A percentile compares a stretch with the other conserved stretches of the same genome.
Conservation (phyloP, 495 filamentous ascomycete genomes). For the Massariosphaeria phaeospora region DNA sequence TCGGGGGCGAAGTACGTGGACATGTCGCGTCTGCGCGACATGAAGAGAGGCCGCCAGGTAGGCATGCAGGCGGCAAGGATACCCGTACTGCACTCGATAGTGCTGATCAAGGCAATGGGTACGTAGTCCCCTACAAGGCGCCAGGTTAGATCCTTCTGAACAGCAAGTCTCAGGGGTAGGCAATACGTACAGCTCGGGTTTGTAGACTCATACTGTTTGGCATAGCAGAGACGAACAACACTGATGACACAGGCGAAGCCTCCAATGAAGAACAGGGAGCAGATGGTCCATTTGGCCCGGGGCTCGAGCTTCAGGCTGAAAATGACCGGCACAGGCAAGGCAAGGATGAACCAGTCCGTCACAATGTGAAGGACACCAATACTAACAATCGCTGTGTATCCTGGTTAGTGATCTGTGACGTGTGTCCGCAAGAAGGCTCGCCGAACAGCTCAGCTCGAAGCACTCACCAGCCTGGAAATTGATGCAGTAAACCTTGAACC, state of each 20-base stretch:
- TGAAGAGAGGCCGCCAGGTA: conserved; percentile 24
- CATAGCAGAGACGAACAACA: conserved; percentile 8
- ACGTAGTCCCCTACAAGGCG: conserved; percentile 9
- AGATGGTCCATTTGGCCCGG: conserved; percentile 29
- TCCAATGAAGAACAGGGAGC: conserved; percentile 17
- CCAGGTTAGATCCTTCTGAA: background rate
- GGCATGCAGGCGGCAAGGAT: conserved; percentile 25
- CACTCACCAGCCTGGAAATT: conserved; percentile 18
- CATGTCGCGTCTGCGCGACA: too few species aligned
- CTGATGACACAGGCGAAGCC: conserved; percentile 16
- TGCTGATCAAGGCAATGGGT: conserved; percentile 4
- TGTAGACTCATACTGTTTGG: conserved; percentile 1
- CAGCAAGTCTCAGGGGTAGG: background rate
- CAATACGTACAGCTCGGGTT: conserved; percentile 17
- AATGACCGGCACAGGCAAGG: conserved; percentile 34
- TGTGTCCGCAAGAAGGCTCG: background rate
- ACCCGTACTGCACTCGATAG: conserved; percentile 7
- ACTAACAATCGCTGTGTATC: conserved; percentile 8
- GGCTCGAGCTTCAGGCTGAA: conserved; percentile 27
- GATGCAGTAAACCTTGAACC: conserved; percentile 3
- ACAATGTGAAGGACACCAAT: conserved; percentile 31
- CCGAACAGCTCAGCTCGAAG: background rate
- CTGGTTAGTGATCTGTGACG: too few species aligned
- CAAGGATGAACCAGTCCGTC: conserved; percentile 35
- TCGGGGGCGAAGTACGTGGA: too few species aligned